Conservation (phyloP, 2,329 filamentous ascomycete genomes). For the Ampelomyces quisqualis region DNA sequence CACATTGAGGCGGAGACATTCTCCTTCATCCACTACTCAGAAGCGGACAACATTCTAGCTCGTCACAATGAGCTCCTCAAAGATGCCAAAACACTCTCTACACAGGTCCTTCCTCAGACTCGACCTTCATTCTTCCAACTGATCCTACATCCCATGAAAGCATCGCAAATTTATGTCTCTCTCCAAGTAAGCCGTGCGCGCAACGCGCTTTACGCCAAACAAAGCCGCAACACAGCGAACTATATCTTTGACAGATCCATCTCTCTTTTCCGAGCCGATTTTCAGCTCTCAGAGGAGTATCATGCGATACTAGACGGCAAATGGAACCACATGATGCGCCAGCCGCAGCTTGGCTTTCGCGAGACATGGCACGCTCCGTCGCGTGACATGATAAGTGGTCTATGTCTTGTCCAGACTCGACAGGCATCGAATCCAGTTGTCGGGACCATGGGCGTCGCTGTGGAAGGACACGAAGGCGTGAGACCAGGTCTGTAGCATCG, state of each 20-base stretch:
- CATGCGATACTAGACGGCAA: constrained; percentile 45
- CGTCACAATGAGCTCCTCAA: constrained; percentile 1
- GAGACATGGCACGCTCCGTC: constrained; percentile 64
- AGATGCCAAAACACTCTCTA: not conserved
- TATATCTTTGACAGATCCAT: not conserved
- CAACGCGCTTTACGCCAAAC: constrained; percentile 55
- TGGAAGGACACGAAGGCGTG: constrained; percentile 52
- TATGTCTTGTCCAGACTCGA: constrained; percentile 56
- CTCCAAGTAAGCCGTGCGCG: constrained; percentile 35
- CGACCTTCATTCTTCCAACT: constrained; percentile 61
- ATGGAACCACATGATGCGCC: constrained; percentile 63
- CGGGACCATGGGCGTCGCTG: constrained; percentile 60
- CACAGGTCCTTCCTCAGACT: constrained; percentile 42
- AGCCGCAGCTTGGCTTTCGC: constrained; percentile 19
- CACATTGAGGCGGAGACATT: constrained; percentile 8
- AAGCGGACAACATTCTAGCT: constrained; percentile 5
- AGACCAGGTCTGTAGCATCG: constrained; percentile 40
- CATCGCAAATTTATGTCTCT: constrained; percentile 53
- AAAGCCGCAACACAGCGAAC: constrained; percentile 13
- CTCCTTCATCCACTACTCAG: constrained; percentile 5
- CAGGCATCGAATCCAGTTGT: constrained; percentile 54
- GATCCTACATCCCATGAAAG: constrained; percentile 57
- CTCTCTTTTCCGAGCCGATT: constrained; percentile 7
- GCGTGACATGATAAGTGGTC: constrained; percentile 61
- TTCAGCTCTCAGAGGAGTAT: constrained; percentile 8